Conservation (phyloP, 352 stramenopile genomes). For the Globisporangium splendens region DNA sequence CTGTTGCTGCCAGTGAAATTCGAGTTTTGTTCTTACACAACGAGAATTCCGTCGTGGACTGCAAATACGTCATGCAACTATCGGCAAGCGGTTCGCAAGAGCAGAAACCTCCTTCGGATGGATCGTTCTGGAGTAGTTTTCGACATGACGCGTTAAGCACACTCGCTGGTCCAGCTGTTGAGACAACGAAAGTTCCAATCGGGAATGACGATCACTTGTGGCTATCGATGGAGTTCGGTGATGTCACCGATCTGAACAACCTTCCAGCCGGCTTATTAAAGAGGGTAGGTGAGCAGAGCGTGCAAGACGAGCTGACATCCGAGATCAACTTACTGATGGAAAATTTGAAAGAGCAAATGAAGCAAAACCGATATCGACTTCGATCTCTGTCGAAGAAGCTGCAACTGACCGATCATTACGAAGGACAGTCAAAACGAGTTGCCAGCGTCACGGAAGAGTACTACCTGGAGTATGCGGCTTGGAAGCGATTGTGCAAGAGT, state of each 20-base stretch:
- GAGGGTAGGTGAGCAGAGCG: not conserved
- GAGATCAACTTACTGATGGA: conserved; percentile 75
- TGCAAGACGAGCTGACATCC: conserved; percentile 63
- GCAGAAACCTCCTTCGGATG: conserved; percentile 1
- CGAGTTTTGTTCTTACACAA: conserved; percentile 36
- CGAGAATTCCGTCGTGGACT: conserved; percentile 25
- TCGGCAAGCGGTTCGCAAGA: conserved; percentile 8
- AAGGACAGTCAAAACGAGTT: conserved; percentile 16
- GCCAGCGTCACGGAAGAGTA: conserved; percentile 42
- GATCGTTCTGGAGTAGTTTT: conserved; percentile 48
- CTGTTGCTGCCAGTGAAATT: conserved; percentile 14
- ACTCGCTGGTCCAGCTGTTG: conserved; percentile 38
- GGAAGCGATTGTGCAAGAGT: conserved; percentile 73
- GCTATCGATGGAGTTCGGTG: conserved; percentile 49
- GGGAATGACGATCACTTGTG: conserved; percentile 34
- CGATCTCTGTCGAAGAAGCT: conserved; percentile 49
- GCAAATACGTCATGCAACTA: conserved; percentile 39
- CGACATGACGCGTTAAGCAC: conserved; percentile 54
- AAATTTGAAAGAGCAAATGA: conserved; percentile 69
- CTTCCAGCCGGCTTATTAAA: not conserved
- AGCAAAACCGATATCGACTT: conserved; percentile 64
- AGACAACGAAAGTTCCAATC: conserved; percentile 41
- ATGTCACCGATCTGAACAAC: conserved; percentile 7
- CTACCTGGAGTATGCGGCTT: conserved; percentile 71
- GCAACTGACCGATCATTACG: conserved; percentile 17